Conservation (phyloP, 768 basidiomycete species). For the Lentinula aciculospora region DNA sequence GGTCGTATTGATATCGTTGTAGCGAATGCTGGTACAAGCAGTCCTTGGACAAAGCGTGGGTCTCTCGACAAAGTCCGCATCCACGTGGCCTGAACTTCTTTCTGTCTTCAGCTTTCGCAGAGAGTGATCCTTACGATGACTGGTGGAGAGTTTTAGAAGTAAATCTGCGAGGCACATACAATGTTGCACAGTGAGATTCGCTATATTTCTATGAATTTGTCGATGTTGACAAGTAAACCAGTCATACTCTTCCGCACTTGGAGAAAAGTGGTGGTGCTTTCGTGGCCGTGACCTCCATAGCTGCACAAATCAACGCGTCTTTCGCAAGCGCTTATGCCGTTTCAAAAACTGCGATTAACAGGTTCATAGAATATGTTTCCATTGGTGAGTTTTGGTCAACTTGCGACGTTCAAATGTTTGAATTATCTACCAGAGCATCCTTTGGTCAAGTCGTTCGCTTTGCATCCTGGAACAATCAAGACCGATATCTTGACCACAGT, state of each 20-base stretch:
- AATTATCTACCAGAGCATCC: conserved; percentile 3
- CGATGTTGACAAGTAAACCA: background rate
- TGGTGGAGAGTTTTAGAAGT: conserved; percentile 19
- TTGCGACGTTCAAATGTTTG: background rate
- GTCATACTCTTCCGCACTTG: conserved; percentile 11
- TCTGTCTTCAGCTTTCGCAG: conserved; percentile 10
- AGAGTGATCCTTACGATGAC: conserved; percentile 13
- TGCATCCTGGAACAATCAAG: conserved; percentile 12
- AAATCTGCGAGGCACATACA: conserved; percentile 17
- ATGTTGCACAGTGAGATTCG: conserved; percentile 14
- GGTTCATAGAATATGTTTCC: conserved; percentile 9
- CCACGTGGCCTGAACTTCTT: background rate
- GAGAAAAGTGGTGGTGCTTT: conserved; percentile 11
- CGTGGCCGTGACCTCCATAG: conserved; percentile 9
- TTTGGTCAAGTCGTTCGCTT: conserved; percentile 9
- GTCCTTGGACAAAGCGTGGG: conserved; percentile 15
- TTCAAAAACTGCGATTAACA: conserved; percentile 10
- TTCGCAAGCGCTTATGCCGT: conserved; percentile 12
- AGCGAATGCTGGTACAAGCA: conserved; percentile 19
- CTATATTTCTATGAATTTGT: background rate
- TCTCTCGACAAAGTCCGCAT: background rate
- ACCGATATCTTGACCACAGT: conserved; percentile 5
- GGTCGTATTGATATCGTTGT: conserved; percentile 22
- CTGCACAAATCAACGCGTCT: conserved; percentile 8
- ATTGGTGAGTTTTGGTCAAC: background rate